Evolutionary conservation across 2,329 filamentous ascomycete genomes (phyloP), one percentile per base, ranked within the genome.

Genomic region (Fusarium azukiicola): DNA sequence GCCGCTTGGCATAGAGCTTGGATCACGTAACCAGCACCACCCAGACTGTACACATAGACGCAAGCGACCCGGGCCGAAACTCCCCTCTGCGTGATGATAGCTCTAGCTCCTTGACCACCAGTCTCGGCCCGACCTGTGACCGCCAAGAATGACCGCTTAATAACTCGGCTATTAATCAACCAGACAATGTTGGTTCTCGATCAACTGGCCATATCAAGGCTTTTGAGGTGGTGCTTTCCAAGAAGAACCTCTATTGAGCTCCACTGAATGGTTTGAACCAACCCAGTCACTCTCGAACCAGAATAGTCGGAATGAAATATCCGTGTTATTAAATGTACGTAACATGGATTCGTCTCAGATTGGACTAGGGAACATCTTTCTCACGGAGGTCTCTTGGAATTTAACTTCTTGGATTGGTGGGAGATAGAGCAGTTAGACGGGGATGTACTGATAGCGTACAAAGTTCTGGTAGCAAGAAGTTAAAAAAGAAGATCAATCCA

Each of bases 191-290:
- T 76, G 3, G 23, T 69, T 17, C 66, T 76, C 21, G 44, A 27
- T 10, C 63, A 76, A 52, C 74, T 72, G 8, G 68, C 56, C 12
- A 58, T 76, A 19, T 67, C 56, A 49, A 46, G 1, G 63, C 69
- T 4, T 76, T 76, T 23, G 74, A 74, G 50, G 38, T 47, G 50
- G 66, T 75, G 2, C 74, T 75, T 13, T 69, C 74, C 9, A 75
- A 68, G 44, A 73, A 75, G 21, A 67, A 63, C n/a, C 69, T 71
- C 19, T 44, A 32, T 13, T 54, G 46, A 8, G 17, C 21, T 12
- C 19, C n/a, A n/a, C 13, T 7, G 6, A 58, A 21, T 21, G 21
- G 16, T 50, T 21, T 7, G 44, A 16, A 23, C 36, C 27, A 21
- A n/a, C 32, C 6, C 46, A 19, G 32, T 67, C 64, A 14, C 13